A percentile compares a stretch with the other conserved stretches of the same genome.
Conservation (phyloP, 2,329 filamentous ascomycete genomes). For the Aureobasidium sp. region DNA sequence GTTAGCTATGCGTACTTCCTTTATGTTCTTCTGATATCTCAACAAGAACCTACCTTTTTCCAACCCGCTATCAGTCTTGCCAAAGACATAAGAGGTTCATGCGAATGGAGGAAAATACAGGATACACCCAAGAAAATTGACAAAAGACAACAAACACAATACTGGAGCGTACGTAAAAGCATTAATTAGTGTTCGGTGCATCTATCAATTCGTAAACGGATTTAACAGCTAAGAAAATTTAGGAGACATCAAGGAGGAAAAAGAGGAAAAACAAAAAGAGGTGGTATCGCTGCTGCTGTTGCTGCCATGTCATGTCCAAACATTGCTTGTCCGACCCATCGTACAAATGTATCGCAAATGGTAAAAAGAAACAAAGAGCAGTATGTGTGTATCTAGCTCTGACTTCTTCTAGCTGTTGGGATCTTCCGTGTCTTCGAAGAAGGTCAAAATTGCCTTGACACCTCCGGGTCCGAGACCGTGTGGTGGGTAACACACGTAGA, state of each 20-base stretch:
- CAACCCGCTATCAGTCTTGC: too few relatives aligned
- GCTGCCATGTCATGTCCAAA: slow-evolving; percentile 8
- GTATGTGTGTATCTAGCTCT: not conserved
- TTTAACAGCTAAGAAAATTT: not conserved
- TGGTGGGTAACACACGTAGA: slow-evolving; percentile 85
- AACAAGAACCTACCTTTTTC: not conserved
- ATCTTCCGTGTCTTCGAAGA: slow-evolving; percentile 66
- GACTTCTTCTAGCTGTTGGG: not conserved
- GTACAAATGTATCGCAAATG: not conserved
- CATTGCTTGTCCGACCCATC: not conserved
- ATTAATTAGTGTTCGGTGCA: slow-evolving; percentile 9
- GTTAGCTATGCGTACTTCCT: not conserved
- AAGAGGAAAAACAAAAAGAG: not conserved
- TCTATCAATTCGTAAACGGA: slow-evolving; percentile 11
- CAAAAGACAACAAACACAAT: not conserved
- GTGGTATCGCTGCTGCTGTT: slow-evolving; percentile 8
- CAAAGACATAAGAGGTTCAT: not conserved
- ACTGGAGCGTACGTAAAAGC: not conserved
- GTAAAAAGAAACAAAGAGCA: not conserved
- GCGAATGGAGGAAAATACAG: not conserved
- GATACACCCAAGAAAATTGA: not conserved
- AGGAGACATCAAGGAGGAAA: not conserved
- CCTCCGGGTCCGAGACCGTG: slow-evolving; percentile 77
- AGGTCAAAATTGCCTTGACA: slow-evolving; percentile 78
- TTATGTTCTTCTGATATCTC: not conserved